phyloP scores from a whole-genome alignment of 2,329 filamentous ascomycete genomes.

The Elsinoe necatrix region DNA sequence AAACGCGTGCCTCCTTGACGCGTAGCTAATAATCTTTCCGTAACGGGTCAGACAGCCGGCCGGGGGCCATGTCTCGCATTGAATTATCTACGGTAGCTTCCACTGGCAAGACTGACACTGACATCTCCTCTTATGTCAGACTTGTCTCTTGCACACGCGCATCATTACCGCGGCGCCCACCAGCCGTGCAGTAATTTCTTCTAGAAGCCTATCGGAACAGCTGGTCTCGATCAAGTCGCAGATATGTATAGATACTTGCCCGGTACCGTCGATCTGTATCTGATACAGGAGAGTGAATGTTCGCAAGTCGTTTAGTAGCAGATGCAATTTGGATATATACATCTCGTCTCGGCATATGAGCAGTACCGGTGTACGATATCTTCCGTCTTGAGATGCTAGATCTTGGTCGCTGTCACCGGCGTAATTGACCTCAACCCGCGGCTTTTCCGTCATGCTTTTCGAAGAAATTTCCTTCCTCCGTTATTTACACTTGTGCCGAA shows the following conservation, averaged over 20 bases:
- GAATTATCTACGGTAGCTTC: not conserved
- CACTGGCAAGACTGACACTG: not conserved
- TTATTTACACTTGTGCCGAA: not conserved
- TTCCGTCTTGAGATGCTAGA: not conserved
- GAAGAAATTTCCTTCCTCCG: not conserved
- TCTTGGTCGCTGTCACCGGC: not conserved
- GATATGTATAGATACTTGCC: not conserved
- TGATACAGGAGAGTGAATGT: not conserved
- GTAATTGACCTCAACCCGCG: not conserved
- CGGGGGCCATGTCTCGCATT: not conserved
- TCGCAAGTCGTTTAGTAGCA: not conserved
- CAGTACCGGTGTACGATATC: not conserved
- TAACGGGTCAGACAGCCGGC: conserved; percentile 3
- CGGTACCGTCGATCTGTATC: not conserved
- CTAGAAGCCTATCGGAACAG: conserved; percentile 9
- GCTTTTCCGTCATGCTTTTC: not conserved
- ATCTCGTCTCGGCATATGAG: not conserved
- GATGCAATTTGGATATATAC: not conserved
- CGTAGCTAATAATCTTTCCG: conserved; percentile 13
- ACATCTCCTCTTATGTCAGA: conserved; percentile 8
- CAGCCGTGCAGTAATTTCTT: not conserved
- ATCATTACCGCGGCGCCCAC: not conserved
- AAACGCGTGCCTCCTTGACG: not conserved
- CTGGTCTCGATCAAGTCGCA: not conserved
- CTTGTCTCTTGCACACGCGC: conserved; percentile 2